phyloP scores from a whole-genome alignment of 1,139 yeast genomes.

The Kodamaea fungicola region DNA sequence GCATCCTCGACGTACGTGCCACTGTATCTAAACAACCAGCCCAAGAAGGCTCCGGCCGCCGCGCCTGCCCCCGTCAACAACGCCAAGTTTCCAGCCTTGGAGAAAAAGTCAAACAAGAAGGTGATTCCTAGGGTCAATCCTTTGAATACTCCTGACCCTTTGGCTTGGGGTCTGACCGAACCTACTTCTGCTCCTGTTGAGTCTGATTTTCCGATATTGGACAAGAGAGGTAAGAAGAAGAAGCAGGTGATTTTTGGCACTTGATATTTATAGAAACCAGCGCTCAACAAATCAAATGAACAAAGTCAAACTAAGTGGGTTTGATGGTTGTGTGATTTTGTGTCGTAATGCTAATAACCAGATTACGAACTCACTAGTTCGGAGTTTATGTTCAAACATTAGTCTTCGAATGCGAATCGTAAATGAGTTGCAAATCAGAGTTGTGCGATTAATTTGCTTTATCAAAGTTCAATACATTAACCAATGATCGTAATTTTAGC shows the following conservation, averaged over 20 bases:
- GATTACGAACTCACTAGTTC: too few species aligned
- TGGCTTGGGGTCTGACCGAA: constrained; percentile 22
- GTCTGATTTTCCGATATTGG: constrained; percentile 17
- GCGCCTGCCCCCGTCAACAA: constrained; percentile 6
- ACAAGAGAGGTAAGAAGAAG: constrained; percentile 30
- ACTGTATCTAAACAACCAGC: constrained; percentile 7
- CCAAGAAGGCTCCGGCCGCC: constrained; percentile 5
- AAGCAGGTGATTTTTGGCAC: constrained; percentile 18
- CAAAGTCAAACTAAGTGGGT: neutral
- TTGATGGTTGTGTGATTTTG: too few species aligned
- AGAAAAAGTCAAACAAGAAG: constrained; percentile 31
- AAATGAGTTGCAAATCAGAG: too few species aligned
- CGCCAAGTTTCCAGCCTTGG: constrained; percentile 39
- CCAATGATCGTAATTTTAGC: too few species aligned
- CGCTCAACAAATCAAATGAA: neutral
- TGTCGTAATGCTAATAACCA: too few species aligned
- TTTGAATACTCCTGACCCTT: constrained; percentile 21
- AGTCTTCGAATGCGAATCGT: too few species aligned
- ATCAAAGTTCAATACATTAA: too few species aligned
- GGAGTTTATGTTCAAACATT: too few species aligned
- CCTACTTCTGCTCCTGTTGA: constrained; percentile 7
- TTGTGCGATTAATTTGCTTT: too few species aligned
- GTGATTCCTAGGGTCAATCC: constrained; percentile 42
- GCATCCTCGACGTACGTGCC: constrained; percentile 21
- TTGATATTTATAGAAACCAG: too few species aligned